A percentile compares a stretch with the other conserved stretches of the same genome.
phyloP scores from a whole-genome alignment of 2,329 filamentous ascomycete genomes.

The Ophiocordyceps camponoti-floridani region DNA sequence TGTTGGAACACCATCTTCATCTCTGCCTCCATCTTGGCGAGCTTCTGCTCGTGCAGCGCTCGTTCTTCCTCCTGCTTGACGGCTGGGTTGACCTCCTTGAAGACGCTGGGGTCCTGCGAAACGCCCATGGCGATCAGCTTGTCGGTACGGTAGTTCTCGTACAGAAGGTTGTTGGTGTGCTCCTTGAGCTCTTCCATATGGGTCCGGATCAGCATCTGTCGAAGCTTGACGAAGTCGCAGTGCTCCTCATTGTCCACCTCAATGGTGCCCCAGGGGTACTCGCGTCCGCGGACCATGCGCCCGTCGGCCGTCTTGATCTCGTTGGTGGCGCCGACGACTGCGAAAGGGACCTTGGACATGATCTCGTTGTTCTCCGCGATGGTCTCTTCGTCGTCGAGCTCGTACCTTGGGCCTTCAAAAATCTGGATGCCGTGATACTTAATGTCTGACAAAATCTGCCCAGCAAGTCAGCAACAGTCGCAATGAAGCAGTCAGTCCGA shows the following conservation, averaged over 20 bases:
- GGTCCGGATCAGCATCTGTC: conserved; percentile 98
- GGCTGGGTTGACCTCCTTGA: conserved; percentile 99
- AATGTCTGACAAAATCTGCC: conserved; percentile 87
- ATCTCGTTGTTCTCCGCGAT: conserved; percentile 99
- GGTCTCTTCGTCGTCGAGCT: conserved; percentile 97
- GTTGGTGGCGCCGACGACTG: conserved; percentile 89
- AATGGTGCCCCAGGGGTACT: conserved; percentile 96
- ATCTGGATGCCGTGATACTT: conserved; percentile 96
- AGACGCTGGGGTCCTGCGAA: conserved; percentile 93
- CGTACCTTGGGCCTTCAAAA: conserved; percentile 95
- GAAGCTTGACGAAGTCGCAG: conserved; percentile 98
- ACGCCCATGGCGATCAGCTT: conserved; percentile 98
- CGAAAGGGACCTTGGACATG: conserved; percentile 98
- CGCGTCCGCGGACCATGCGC: conserved; percentile 85
- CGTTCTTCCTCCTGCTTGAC: conserved; percentile 99
- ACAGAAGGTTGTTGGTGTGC: conserved; percentile 96
- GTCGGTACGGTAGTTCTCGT: conserved; percentile 99
- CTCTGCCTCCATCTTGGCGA: conserved; percentile 99
- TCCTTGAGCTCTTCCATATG: conserved; percentile 99
- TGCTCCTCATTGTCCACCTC: conserved; percentile 99
- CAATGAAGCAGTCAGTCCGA: neutral
- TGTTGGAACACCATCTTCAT: conserved; percentile 99
- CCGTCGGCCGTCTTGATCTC: conserved; percentile 86
- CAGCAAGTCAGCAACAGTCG: neutral
- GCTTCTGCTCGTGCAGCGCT: conserved; percentile 95